Percentiles rank a stretch among this genome's conserved stretches.
These are phyloP conservation scores for Crataegus laevigata DNA, from an alignment of 306 rosid species.

Conservation along the genomic window DNA sequence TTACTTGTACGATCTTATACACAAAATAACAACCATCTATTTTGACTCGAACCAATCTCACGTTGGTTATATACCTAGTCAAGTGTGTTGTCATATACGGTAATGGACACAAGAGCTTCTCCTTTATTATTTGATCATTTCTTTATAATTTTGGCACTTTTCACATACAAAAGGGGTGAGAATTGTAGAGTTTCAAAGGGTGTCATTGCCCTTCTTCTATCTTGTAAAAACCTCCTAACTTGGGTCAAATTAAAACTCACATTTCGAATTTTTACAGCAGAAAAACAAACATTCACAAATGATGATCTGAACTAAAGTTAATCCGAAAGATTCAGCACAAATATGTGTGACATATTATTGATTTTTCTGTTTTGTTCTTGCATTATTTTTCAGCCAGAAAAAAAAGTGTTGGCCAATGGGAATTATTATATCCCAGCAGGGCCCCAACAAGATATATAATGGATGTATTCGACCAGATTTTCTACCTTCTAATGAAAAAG, in stretches of 20 bases:
- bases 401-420: neutral
- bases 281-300: neutral
- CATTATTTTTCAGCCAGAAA: neutral
- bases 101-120: neutral
- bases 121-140: neutral
- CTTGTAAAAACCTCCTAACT: neutral
- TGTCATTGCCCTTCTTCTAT: neutral
- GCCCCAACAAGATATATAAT: slow-evolving; percentile 13
- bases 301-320: neutral
- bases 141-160: neutral
- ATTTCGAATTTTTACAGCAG: neutral
- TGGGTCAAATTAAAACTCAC: neutral
- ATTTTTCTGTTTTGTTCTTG: neutral
- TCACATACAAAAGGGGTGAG: neutral
- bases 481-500: neutral
- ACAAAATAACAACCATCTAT: too few species aligned
- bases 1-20: too few species aligned
- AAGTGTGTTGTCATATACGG: neutral
- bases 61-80: neutral
- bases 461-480: slow-evolving; percentile 1
- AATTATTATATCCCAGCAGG: neutral
- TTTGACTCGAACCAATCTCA: neutral
- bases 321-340: neutral
- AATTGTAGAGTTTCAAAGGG: neutral
- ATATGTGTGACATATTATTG: neutral